Percentiles rank a stretch among this genome's conserved stretches.
phyloP scores from a whole-genome alignment of 1,284 basidiomycete species.

The Cryptococcus sp. region DNA sequence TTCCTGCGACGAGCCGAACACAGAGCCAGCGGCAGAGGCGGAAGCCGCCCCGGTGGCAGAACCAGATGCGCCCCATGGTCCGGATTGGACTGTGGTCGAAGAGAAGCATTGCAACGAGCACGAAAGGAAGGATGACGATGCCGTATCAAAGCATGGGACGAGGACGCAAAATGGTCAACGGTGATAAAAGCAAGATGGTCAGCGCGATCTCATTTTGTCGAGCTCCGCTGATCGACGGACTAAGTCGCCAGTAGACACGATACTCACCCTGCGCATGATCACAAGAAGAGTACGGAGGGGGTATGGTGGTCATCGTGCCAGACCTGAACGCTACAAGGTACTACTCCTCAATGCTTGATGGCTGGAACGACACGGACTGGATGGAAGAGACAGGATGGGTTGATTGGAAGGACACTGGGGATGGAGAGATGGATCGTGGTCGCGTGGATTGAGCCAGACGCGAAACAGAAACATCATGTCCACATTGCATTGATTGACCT shows the following conservation, averaged over 20 bases:
- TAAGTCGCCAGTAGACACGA: not conserved
- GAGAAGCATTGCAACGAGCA: not conserved
- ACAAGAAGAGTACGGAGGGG: conserved; percentile 37
- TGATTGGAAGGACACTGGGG: too few relatives aligned
- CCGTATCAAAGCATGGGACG: not conserved
- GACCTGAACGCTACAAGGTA: too few relatives aligned
- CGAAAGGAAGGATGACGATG: not conserved
- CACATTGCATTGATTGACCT: too few relatives aligned
- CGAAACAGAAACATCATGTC: too few relatives aligned
- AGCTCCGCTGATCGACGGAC: not conserved
- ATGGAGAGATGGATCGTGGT: too few relatives aligned
- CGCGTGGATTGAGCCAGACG: too few relatives aligned
- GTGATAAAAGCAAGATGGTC: too few relatives aligned
- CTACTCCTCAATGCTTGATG: too few relatives aligned
- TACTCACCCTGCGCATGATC: conserved; percentile 40
- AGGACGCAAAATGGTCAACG: too few relatives aligned
- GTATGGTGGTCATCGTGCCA: conserved; percentile 26
- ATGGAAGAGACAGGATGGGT: too few relatives aligned
- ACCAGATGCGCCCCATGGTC: too few relatives aligned
- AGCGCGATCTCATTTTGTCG: not conserved
- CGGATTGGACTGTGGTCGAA: conserved; percentile 13
- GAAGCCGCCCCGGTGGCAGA: not conserved
- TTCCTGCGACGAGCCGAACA: conserved; percentile 26
- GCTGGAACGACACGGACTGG: too few relatives aligned
- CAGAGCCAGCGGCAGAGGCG: not conserved